Evolutionary conservation across 257 asterid species (phyloP).

Genomic region (Petunia axillaris): DNA sequence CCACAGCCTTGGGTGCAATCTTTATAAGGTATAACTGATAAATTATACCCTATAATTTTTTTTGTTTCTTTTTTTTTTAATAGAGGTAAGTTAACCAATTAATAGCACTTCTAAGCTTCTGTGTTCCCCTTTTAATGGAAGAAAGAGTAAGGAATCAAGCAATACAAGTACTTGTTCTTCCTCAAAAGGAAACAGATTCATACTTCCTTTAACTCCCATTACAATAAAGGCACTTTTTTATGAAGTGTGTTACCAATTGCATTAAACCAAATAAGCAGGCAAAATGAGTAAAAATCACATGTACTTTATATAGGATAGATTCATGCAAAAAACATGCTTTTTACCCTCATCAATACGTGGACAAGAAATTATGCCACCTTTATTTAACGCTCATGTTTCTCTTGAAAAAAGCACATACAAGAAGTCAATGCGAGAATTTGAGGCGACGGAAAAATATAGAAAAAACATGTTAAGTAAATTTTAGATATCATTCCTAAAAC

Average conservation of each 20-base stretch:
- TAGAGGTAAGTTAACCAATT: background rate
- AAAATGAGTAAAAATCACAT: background rate
- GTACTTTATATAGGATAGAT: background rate
- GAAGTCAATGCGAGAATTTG: background rate
- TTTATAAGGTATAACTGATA: background rate
- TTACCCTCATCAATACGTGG: background rate
- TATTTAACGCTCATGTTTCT: background rate
- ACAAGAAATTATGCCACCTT: background rate
- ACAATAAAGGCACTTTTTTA: background rate
- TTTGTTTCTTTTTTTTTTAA: background rate
- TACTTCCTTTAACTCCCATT: background rate
- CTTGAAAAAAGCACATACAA: background rate
- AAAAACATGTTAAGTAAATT: background rate
- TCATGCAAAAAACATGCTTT: background rate
- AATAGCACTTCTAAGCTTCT: background rate
- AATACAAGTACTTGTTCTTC: background rate
- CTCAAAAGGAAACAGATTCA: background rate
- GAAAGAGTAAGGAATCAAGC: background rate
- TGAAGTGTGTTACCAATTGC: constrained; percentile 4
- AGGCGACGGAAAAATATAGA: background rate
- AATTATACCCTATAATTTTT: background rate
- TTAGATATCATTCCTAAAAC: constrained; percentile 1
- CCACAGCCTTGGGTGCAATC: background rate
- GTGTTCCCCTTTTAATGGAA: background rate
- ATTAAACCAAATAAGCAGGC: constrained; percentile 5